Conservation (phyloP, 2,329 filamentous ascomycete species). For the Fusarium xylarioides region DNA sequence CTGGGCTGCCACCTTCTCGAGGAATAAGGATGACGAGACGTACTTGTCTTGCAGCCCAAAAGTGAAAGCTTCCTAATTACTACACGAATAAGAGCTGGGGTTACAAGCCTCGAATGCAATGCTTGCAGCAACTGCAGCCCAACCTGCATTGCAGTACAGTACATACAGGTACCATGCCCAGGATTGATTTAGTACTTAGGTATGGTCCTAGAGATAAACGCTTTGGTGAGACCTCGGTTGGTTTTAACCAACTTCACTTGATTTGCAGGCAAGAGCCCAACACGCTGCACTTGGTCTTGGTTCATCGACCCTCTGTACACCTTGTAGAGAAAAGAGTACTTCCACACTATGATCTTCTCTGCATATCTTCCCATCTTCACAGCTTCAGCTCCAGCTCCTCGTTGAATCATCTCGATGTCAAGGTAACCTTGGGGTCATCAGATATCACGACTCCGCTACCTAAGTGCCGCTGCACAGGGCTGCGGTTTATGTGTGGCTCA, state of each 20-base stretch:
- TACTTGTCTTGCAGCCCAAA: constrained; percentile 18
- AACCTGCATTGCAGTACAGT: constrained; percentile 30
- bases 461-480: background rate
- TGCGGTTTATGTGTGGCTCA: constrained; percentile 1
- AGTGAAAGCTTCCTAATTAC: constrained; percentile 23
- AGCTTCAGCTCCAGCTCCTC: background rate
- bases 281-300: background rate
- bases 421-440: background rate
- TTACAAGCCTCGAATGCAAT: constrained; percentile 19
- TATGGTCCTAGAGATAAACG: background rate
- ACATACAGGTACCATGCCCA: constrained; percentile 12
- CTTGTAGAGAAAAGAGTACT: background rate
- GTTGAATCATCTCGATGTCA: background rate
- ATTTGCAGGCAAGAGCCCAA: constrained; percentile 9
- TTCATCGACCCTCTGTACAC: background rate
- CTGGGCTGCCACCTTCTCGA: constrained; percentile 20
- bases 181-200: background rate
- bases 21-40: constrained; percentile 2
- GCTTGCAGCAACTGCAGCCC: constrained; percentile 36
- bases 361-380: background rate
- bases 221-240: constrained; percentile 10
- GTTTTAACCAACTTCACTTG: background rate
- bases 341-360: background rate
- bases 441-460: background rate
- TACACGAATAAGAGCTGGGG: constrained; percentile 25